phyloP scores from a whole-genome alignment of 169 alveolate genomes.

The Cryptosporidium ubiquitum region DNA sequence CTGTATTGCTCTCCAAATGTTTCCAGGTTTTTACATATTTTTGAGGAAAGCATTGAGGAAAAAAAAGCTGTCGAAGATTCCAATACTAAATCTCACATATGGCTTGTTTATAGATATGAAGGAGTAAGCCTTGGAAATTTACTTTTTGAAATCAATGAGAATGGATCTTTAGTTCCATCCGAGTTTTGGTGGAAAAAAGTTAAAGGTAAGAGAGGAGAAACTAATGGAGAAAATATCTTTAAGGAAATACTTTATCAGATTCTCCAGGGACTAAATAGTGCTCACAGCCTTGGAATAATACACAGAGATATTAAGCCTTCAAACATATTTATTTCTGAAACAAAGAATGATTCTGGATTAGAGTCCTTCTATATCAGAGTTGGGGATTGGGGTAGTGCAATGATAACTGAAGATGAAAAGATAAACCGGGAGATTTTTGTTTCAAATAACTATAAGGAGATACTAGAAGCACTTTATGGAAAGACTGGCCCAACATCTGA shows the following conservation, averaged over 20 bases:
- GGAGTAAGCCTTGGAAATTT: constrained; percentile 29
- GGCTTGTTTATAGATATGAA: constrained; percentile 70
- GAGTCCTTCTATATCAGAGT: constrained; percentile 8
- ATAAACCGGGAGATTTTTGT: background rate
- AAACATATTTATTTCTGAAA: constrained; percentile 26
- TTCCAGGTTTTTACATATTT: constrained; percentile 55
- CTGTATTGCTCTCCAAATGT: constrained; percentile 60
- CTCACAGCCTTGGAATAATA: constrained; percentile 42
- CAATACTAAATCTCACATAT: constrained; percentile 14
- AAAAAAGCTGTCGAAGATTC: background rate
- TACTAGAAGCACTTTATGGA: constrained; percentile 43
- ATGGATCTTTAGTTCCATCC: constrained; percentile 34
- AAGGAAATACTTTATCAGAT: constrained; percentile 24
- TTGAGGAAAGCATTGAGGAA: constrained; percentile 41
- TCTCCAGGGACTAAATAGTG: background rate
- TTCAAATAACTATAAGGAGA: background rate
- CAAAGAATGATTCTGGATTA: background rate
- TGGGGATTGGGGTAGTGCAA: constrained; percentile 75
- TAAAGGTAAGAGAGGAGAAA: background rate
- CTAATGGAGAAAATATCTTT: background rate
- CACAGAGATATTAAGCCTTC: constrained; percentile 74
- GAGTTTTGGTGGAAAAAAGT: constrained; percentile 65
- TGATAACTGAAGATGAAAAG: constrained; percentile 1
- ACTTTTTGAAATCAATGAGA: constrained; percentile 18
- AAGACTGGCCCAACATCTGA: constrained; percentile 25